phyloP scores from a whole-genome alignment of 2,329 filamentous ascomycete genomes.

The Chalaropsis thielavioides region DNA sequence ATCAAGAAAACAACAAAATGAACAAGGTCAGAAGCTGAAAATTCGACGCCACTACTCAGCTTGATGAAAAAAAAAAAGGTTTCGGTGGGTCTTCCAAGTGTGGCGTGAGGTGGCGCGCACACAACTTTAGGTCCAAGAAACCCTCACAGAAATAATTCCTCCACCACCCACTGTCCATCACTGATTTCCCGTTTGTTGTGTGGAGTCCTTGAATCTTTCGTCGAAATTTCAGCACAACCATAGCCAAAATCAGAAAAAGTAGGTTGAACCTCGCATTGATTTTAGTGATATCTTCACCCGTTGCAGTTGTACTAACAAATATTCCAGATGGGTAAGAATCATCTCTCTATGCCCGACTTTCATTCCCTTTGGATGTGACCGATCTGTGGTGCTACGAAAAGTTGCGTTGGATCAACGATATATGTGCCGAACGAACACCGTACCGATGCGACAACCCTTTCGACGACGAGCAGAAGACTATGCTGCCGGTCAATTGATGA shows the following conservation, averaged over 20 bases:
- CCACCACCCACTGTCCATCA: slow-evolving; percentile 10
- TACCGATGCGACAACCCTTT: neutral
- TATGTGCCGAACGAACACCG: neutral
- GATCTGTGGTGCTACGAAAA: slow-evolving; percentile 10
- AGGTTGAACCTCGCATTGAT: slow-evolving; percentile 13
- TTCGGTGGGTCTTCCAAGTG: neutral
- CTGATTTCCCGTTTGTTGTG: slow-evolving; percentile 15
- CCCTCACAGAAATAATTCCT: slow-evolving; percentile 17
- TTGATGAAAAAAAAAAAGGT: neutral
- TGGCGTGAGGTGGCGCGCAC: slow-evolving; percentile 16
- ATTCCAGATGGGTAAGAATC: slow-evolving; percentile 46
- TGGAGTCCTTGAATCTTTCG: slow-evolving; percentile 16
- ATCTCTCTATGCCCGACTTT: neutral
- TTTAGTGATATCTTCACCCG: slow-evolving; percentile 11
- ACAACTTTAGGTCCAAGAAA: slow-evolving; percentile 17
- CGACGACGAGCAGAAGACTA: neutral
- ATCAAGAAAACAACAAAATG: neutral
- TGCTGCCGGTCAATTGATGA: neutral
- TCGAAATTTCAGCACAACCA: slow-evolving; percentile 17
- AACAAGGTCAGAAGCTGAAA: neutral
- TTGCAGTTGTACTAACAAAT: slow-evolving; percentile 27
- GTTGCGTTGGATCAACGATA: slow-evolving; percentile 4
- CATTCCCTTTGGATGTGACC: slow-evolving; percentile 2
- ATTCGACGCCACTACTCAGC: slow-evolving; percentile 7
- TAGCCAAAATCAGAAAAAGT: slow-evolving; percentile 18